These are phyloP conservation scores for Venturia nashicola DNA, from an alignment of 2,329 filamentous ascomycete species.

Conservation along the genomic window DNA sequence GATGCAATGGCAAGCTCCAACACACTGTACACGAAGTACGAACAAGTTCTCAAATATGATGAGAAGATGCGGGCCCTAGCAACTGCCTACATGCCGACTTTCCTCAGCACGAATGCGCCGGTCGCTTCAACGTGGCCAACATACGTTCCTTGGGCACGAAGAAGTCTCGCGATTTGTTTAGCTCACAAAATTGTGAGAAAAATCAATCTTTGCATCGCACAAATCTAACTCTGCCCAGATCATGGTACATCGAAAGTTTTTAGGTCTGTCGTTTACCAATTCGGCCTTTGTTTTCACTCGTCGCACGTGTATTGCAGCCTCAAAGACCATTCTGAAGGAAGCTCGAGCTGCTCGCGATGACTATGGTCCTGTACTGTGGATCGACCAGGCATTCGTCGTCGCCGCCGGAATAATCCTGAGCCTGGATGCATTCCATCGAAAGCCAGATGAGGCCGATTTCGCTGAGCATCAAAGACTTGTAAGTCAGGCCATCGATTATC, in stretches of 20 bases:
- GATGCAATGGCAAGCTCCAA: conserved; percentile 24
- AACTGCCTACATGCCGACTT: conserved; percentile 23
- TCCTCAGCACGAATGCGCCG: conserved; percentile 22
- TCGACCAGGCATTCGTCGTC: conserved; percentile 30
- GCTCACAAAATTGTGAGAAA: conserved; percentile 36
- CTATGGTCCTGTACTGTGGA: conserved; percentile 31
- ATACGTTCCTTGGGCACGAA: conserved; percentile 29
- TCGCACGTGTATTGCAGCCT: conserved; percentile 28
- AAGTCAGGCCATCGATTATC: conserved; percentile 21
- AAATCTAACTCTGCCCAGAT: background rate
- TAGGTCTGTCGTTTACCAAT: conserved; percentile 30
- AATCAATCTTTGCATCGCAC: background rate
- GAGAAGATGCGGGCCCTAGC: conserved; percentile 23
- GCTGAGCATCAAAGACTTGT: conserved; percentile 22
- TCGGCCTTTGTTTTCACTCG: conserved; percentile 30
- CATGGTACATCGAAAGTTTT: conserved; percentile 25
- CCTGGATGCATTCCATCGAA: conserved; percentile 26
- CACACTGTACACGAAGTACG: conserved; percentile 27
- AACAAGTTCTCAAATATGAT: conserved; percentile 29
- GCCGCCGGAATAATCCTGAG: conserved; percentile 27
- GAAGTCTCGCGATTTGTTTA: conserved; percentile 25
- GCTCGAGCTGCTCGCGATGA: conserved; percentile 23
- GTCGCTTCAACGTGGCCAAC: conserved; percentile 26
- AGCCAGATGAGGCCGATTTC: conserved; percentile 18
- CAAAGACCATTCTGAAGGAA: conserved; percentile 28